These are phyloP conservation scores for Chrysopogon serrulatus DNA, from an alignment of 176 grass and related monocot species.

Conservation along the genomic window DNA sequence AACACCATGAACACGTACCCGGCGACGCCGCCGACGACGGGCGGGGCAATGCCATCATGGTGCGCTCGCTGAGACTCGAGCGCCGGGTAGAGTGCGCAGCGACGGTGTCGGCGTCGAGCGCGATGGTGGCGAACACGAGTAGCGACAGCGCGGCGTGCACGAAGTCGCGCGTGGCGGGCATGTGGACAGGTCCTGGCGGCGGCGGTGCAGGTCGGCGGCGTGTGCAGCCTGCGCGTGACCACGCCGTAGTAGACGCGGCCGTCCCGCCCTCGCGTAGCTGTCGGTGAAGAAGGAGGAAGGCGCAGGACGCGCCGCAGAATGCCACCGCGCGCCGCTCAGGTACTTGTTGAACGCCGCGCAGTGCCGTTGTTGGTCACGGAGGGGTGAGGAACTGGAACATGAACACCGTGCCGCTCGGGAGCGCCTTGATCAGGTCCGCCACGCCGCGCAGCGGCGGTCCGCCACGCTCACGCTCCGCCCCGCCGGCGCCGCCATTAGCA, in stretches of 20 bases:
- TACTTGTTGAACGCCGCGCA: slow-evolving; percentile 45
- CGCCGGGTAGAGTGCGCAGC: slow-evolving; percentile 65
- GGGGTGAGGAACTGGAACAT: slow-evolving; percentile 72
- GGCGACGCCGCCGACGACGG: slow-evolving; percentile 57
- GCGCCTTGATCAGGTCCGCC: slow-evolving; percentile 77
- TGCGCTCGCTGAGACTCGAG: slow-evolving; percentile 43
- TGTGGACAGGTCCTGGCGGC: slow-evolving; percentile 29
- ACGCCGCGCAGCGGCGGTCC: slow-evolving; percentile 42
- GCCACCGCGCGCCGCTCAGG: slow-evolving; percentile 16
- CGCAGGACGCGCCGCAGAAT: slow-evolving; percentile 59
- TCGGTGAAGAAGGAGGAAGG: slow-evolving; percentile 78
- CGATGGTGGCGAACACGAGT: slow-evolving; percentile 57
- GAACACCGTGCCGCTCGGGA: slow-evolving; percentile 77
- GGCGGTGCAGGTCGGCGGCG: slow-evolving; percentile 40
- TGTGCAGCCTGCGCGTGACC: slow-evolving; percentile 38
- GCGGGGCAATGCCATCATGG: slow-evolving; percentile 50
- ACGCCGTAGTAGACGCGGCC: slow-evolving; percentile 79
- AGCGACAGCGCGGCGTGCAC: slow-evolving; percentile 56
- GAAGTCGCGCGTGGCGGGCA: slow-evolving; percentile 59
- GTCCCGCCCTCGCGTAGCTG: slow-evolving; percentile 63
- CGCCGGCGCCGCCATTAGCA: slow-evolving; percentile 10
- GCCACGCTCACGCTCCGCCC: slow-evolving; percentile 23
- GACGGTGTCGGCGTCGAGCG: slow-evolving; percentile 59
- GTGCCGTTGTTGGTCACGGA: slow-evolving; percentile 59
- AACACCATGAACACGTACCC: slow-evolving; percentile 58